Conservation (phyloP, 2,329 filamentous ascomycete species). For the Aspergillus piperis region DNA sequence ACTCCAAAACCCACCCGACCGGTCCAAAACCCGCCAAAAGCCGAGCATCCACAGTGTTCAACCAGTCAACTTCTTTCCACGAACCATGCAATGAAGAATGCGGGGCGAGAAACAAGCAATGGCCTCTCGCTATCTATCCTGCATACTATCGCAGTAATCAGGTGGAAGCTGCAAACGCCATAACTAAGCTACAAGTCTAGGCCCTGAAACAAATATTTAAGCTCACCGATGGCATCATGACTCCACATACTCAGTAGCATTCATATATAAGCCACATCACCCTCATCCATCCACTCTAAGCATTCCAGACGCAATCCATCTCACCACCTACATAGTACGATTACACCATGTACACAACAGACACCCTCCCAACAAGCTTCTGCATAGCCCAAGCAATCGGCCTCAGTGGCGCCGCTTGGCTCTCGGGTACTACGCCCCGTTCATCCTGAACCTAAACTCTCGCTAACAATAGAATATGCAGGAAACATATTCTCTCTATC, state of each 20-base stretch:
- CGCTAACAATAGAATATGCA: constrained; percentile 6
- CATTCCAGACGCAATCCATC: neutral
- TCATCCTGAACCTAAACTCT: neutral
- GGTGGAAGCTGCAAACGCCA: too few species aligned
- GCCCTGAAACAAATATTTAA: neutral
- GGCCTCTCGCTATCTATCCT: neutral
- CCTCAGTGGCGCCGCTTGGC: constrained; percentile 32
- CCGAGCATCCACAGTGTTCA: neutral
- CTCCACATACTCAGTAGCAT: too few species aligned
- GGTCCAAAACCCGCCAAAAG: constrained; percentile 15
- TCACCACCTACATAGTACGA: neutral
- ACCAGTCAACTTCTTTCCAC: neutral
- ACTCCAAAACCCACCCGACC: neutral
- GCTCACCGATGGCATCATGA: constrained; percentile 12
- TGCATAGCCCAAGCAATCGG: constrained; percentile 31
- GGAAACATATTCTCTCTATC: constrained; percentile 33
- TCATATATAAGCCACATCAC: constrained; percentile 1
- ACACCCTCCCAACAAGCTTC: constrained; percentile 23
- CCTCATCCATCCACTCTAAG: neutral
- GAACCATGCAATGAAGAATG: neutral
- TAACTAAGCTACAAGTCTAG: too few species aligned
- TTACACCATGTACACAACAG: constrained; percentile 14
- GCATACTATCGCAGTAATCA: neutral
- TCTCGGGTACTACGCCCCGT: constrained; percentile 26
- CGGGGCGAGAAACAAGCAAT: neutral